Conservation (phyloP, 2,329 filamentous ascomycete genomes). For the Neonectria punicea region DNA sequence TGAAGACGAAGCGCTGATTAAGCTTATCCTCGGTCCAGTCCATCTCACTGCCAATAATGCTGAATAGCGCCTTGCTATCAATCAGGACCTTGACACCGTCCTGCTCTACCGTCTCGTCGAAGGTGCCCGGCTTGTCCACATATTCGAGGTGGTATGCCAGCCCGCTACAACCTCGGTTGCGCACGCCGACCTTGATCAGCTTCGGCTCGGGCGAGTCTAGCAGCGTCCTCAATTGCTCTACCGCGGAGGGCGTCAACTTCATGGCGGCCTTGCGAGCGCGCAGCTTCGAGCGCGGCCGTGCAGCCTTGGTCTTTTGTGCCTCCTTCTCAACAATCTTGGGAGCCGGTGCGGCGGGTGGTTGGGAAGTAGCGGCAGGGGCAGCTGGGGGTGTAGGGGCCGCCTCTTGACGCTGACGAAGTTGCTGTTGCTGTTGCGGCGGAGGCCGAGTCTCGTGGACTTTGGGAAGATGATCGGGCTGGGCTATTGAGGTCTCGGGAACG, state of each 20-base stretch:
- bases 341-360: constrained; percentile 48
- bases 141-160: constrained; percentile 95
- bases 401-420: constrained; percentile 29
- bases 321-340: constrained; percentile 66
- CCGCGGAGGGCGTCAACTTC: constrained; percentile 82
- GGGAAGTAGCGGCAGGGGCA: constrained; percentile 32
- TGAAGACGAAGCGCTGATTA: constrained; percentile 91
- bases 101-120: constrained; percentile 94
- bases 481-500: constrained; percentile 59
- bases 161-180: constrained; percentile 93
- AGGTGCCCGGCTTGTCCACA: constrained; percentile 86
- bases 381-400: constrained; percentile 27
- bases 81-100: constrained; percentile 96
- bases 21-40: constrained; percentile 98
- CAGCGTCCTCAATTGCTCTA: constrained; percentile 79
- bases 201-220: constrained; percentile 89
- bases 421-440: constrained; percentile 44
- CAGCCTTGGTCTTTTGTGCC: constrained; percentile 72
- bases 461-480: constrained; percentile 57
- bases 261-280: constrained; percentile 89
- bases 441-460: constrained; percentile 64
- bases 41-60: constrained; percentile 99
- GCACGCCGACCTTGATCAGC: constrained; percentile 92
- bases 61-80: constrained; percentile 96
- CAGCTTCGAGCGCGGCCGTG: constrained; percentile 49